Evolutionary conservation across 75 land plant species (phyloP), one percentile per base, ranked within the genome.

Genomic region (Pinus taeda): DNA sequence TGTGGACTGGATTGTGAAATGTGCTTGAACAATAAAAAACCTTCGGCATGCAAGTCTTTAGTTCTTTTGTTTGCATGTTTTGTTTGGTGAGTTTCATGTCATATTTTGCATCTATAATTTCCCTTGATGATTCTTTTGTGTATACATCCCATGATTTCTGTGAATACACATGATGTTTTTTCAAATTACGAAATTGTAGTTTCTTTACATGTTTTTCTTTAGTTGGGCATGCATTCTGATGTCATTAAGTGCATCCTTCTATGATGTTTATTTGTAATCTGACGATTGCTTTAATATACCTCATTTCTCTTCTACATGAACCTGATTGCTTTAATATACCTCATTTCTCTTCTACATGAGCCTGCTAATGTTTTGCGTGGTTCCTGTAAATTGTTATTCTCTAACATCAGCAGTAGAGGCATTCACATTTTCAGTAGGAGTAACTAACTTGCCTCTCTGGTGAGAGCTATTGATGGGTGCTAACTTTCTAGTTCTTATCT

Each of bases 201-300:
- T 65, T 65, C 69, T 64, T 64, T 29, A 17, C 69, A 15, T 65
- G 69, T 65, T 18, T 65, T 65, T 65, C 9, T 36, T 65, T 3
- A 15, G 20, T 30, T 0, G 5, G 36, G 55, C 9, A 49, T 49
- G 42, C 7, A 5, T 2, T 36, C 42, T 65, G 30, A 33, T 33
- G 36, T 36, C 33, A 20, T 36, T 4, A 24, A 14, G 15, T 18
- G 17, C 30, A 6, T 22, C 55, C 55, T 65, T 65, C 6, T 15
- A 30, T 13, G 69, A 65, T 30, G 69, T 65, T 36, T 17, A 33
- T 33, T 22, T 15, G 15, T 33, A 6, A 69, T 39, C 11, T n/a
- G 8, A 12, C 13, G 18, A 6, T 67, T 67, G 45, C 49, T 67
- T 67, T 20, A 36, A 37, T 21, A 20, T 20, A 36, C 17, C 3